Base-by-base conservation (phyloP, 441 rosid species). In the Melianthus villosus region DNA sequence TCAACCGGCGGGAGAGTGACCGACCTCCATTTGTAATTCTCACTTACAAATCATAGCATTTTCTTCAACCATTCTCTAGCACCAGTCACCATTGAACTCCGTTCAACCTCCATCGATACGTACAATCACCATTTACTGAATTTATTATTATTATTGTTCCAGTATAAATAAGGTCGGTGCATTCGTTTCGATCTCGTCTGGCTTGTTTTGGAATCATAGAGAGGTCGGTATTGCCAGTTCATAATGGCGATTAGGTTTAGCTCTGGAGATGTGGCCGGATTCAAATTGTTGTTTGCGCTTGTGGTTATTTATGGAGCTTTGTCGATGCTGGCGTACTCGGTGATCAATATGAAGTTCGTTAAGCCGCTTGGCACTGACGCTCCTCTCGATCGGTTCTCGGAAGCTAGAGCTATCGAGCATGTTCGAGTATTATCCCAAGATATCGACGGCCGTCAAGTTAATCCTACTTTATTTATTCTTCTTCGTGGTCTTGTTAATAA, bases 351-450 rank as follows among this genome's bases (percentile, higher is more conserved):
- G 73, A 77, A 69, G 64, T 66, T 73, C 38, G 50, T 91, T 25
- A 38, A 56, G 44, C 94, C 93, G 10, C 85, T 91, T 13, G 79
- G 49, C 7, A 11, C 46, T 16, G 73, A 82, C 61, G 94, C 96
- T 2, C 86, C 96, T 27, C 70, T 64, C 5, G 80, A 82, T 63
- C 93, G 84, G 2, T 91, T 91, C 68, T 82, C 98, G 25, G 94
- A 77, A 60, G 94, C 82, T 20, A 63, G 96, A 67, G 96, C 96
- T 29, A 40, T 91, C 17, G 60, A 79, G 29, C 96, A 85, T 41
- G 75, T 91, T 61, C 93, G 91, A 6, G 70, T 72, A n/a, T 64
- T 85, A 46, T 48, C 84, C 0, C 58, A 69, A 22, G 82, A 78
- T 52, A 78, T 78, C 68, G 76, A 55, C 15, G 81, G 68, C 35